Evolutionary conservation across 352 stramenopile species (phyloP).

Genomic region (Salisapilia sapeloensis): DNA sequence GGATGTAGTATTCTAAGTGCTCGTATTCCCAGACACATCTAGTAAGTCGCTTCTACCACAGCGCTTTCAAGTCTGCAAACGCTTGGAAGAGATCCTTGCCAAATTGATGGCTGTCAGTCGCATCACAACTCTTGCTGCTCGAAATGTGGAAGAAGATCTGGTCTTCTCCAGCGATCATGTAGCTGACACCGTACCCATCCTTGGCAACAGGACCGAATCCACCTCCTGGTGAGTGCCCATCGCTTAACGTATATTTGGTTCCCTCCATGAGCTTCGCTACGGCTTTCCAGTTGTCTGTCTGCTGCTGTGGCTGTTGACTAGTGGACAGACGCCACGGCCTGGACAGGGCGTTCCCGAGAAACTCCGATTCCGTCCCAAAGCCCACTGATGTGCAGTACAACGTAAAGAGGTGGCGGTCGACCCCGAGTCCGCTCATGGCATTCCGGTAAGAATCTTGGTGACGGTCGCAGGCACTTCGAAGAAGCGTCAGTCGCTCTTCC

Average conservation of each 20-base stretch:
- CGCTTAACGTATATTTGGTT: constrained; percentile 30
- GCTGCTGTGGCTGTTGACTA: constrained; percentile 81
- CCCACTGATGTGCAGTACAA: constrained; percentile 83
- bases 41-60: constrained; percentile 15
- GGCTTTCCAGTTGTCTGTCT: constrained; percentile 66
- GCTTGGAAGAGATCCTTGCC: constrained; percentile 48
- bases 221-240: constrained; percentile 56
- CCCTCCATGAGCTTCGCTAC: constrained; percentile 49
- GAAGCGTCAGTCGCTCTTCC: constrained; percentile 65
- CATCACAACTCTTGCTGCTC: constrained; percentile 63
- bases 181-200: constrained; percentile 84
- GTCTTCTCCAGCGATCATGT: constrained; percentile 81
- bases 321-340: constrained; percentile 80
- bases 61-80: constrained; percentile 64
- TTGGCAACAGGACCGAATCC: constrained; percentile 82
- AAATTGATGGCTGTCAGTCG: constrained; percentile 73
- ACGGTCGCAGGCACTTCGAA: constrained; percentile 72
- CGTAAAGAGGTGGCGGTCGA: constrained; percentile 94
- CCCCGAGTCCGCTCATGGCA: constrained; percentile 82
- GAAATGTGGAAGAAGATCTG: constrained; percentile 86
- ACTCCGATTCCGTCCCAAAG: constrained; percentile 75
- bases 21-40: no score
- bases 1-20: no score
- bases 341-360: constrained; percentile 72
- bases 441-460: constrained; percentile 87